Conservation (phyloP, 2,329 filamentous ascomycete genomes). For the Aspergillus sojae region DNA sequence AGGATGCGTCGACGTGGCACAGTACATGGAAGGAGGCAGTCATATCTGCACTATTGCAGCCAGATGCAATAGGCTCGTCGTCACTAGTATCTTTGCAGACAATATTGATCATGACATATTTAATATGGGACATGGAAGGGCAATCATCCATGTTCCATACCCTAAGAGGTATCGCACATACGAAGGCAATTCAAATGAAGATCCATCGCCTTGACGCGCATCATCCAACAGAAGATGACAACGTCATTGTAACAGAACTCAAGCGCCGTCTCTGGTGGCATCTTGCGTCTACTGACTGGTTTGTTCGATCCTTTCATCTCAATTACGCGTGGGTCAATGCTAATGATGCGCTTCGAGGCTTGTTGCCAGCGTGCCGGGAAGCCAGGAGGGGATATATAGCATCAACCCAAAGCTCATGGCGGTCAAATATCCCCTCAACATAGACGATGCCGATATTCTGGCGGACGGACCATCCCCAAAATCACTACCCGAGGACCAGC, state of each 20-base stretch:
- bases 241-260: background rate
- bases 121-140: slow-evolving; percentile 7
- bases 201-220: background rate
- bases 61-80: background rate
- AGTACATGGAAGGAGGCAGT: background rate
- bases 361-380: background rate
- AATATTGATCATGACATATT: background rate
- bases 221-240: background rate
- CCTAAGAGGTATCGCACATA: slow-evolving; percentile 2
- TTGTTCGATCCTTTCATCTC: background rate
- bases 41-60: background rate
- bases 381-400: background rate
- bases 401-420: background rate
- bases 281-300: slow-evolving; percentile 4
- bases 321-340: background rate
- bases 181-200: slow-evolving; percentile 4
- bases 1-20: background rate
- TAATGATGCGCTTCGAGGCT: background rate
- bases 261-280: slow-evolving; percentile 6
- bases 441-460: background rate
- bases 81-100: slow-evolving; percentile 1
- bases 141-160: slow-evolving; percentile 3
- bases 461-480: background rate
- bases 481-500: background rate
- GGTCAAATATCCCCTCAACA: background rate